Percentiles rank a stretch among this genome's conserved stretches.
phyloP scores from a whole-genome alignment of 306 rosid genomes.

The Inga oerstediana region DNA sequence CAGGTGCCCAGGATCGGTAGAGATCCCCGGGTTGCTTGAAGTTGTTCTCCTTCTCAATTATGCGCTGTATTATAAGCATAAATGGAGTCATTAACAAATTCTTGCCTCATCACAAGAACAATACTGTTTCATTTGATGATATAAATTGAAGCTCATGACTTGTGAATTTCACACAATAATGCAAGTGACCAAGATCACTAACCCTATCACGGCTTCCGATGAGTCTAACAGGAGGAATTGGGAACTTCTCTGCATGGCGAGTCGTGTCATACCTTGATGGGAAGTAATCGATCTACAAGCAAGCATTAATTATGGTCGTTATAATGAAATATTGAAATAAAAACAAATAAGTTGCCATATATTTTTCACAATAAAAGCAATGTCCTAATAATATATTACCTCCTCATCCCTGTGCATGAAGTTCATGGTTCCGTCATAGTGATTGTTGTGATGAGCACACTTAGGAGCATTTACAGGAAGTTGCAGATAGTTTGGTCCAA shows the following conservation, averaged over 20 bases:
- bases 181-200: conserved; percentile 31
- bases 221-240: conserved; percentile 55
- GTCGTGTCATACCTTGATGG: conserved; percentile 85
- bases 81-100: conserved; percentile 20
- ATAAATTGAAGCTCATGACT: too few relatives aligned
- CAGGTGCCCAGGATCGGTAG: conserved; percentile 82
- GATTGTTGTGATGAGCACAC: not conserved
- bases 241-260: conserved; percentile 80
- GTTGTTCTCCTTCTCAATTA: conserved; percentile 36
- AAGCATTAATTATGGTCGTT: conserved; percentile 19
- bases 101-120: not conserved
- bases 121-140: not conserved
- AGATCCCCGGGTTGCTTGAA: conserved; percentile 95
- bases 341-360: not conserved
- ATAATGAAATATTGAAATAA: conserved; percentile 14
- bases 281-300: conserved; percentile 78
- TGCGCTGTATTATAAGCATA: conserved; percentile 53
- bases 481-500: not conserved
- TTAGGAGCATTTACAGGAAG: not conserved
- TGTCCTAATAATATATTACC: conserved; percentile 15
- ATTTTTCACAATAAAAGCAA: not conserved
- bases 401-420: not conserved
- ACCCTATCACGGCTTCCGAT: conserved; percentile 84
- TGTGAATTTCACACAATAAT: not conserved
- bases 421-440: not conserved